Evolutionary conservation across 208 protist genomes (phyloP).

Genomic region (Trypanosoma platydactyli): DNA sequence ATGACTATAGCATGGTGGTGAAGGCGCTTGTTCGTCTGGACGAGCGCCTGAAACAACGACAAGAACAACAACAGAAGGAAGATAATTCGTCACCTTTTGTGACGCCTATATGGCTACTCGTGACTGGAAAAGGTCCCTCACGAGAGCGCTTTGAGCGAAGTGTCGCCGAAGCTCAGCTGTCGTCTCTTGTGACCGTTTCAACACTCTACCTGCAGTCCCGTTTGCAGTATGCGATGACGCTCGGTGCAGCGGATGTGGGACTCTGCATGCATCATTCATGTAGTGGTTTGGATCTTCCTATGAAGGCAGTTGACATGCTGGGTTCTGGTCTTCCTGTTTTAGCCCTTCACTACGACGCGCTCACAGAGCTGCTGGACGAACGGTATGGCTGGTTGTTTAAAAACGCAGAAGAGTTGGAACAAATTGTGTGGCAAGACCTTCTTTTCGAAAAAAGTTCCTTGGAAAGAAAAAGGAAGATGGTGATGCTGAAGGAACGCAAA

Average conservation of each 20-base stretch:
- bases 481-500: slow-evolving; percentile 3
- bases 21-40: slow-evolving; percentile 85
- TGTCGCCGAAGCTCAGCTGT: slow-evolving; percentile 55
- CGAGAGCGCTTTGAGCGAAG: slow-evolving; percentile 63
- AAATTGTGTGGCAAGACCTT: slow-evolving; percentile 35
- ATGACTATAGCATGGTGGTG: slow-evolving; percentile 95
- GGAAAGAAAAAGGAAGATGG: slow-evolving; percentile 8
- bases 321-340: slow-evolving; percentile 92
- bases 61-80: slow-evolving; percentile 15
- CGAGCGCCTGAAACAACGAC: slow-evolving; percentile 43
- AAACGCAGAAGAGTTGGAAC: slow-evolving; percentile 52
- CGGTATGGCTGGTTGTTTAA: slow-evolving; percentile 66
- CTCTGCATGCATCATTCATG: slow-evolving; percentile 95
- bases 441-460: slow-evolving; percentile 1
- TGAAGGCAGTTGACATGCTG: slow-evolving; percentile 98
- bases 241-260: slow-evolving; percentile 92
- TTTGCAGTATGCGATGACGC: slow-evolving; percentile 92
- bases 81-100: slow-evolving; percentile 1
- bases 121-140: slow-evolving; percentile 74
- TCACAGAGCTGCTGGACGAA: slow-evolving; percentile 89
- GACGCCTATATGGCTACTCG: slow-evolving; percentile 65
- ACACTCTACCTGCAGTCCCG: slow-evolving; percentile 92
- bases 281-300: slow-evolving; percentile 96
- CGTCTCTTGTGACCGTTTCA: slow-evolving; percentile 66
- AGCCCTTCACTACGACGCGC: slow-evolving; percentile 80